These are phyloP conservation scores for Calonectria pseudoreteaudii DNA, from an alignment of 2,329 filamentous ascomycete genomes.

Conservation along the genomic window DNA sequence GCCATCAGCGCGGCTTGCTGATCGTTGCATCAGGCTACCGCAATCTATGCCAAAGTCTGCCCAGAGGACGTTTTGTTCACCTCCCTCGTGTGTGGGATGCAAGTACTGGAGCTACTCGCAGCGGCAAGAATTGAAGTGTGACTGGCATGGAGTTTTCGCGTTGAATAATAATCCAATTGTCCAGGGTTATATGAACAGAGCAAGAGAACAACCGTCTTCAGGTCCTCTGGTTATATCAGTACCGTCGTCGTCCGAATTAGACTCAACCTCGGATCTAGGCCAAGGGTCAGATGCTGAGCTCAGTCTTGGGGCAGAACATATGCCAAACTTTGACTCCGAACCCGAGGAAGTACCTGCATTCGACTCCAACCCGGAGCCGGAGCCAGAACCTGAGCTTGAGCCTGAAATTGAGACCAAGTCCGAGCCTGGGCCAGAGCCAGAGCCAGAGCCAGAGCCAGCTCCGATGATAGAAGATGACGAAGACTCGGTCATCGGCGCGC, in stretches of 20 bases:
- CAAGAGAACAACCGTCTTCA: neutral
- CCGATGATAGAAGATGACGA: neutral
- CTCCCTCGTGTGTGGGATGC: conserved; percentile 46
- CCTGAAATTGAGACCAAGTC: neutral
- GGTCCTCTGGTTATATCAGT: neutral
- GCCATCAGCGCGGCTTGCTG: conserved; percentile 37
- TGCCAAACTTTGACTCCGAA: neutral
- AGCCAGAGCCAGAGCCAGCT: neutral
- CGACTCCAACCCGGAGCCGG: neutral
- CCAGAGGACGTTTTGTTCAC: conserved; percentile 34
- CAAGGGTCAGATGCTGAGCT: neutral
- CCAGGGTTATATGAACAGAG: neutral
- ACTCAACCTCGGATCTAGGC: neutral
- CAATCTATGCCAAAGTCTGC: conserved; percentile 28
- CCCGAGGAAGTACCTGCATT: neutral
- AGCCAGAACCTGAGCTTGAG: neutral
- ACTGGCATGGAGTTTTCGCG: conserved; percentile 30
- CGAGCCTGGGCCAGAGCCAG: neutral
- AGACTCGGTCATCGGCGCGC: neutral
- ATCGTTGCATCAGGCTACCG: conserved; percentile 44
- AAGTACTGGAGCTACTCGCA: conserved; percentile 44
- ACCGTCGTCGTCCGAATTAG: neutral
- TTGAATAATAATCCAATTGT: neutral
- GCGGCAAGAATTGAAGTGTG: conserved; percentile 42
- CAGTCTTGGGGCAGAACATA: neutral